phyloP scores from a whole-genome alignment of 306 rosid genomes.

The Bauhinia variegata region DNA sequence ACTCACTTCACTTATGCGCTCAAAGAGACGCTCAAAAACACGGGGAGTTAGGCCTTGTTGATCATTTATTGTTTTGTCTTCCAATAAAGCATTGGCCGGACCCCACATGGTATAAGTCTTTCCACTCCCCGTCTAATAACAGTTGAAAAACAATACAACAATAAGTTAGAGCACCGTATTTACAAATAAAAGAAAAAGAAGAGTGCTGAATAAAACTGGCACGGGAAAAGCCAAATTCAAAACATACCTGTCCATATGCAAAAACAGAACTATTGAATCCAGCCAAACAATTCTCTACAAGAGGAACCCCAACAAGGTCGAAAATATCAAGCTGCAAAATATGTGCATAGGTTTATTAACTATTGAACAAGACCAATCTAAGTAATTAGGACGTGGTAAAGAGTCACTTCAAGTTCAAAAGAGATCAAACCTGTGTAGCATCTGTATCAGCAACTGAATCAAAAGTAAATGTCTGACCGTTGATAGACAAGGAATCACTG shows the following conservation, averaged over 20 bases:
- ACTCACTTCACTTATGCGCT: conserved; percentile 80
- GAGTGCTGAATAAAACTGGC: background rate
- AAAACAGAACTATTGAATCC: conserved; percentile 98
- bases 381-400: conserved; percentile 22
- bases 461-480: conserved; percentile 88
- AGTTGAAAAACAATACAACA: conserved; percentile 21
- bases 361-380: conserved; percentile 4
- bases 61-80: conserved; percentile 60
- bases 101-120: conserved; percentile 99
- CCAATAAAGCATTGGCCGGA: conserved; percentile 84
- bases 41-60: conserved; percentile 92
- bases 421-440: conserved; percentile 78
- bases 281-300: conserved; percentile 91
- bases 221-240: background rate
- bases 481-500: conserved; percentile 65
- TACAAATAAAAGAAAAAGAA: background rate
- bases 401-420: conserved; percentile 5
- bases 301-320: conserved; percentile 88
- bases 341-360: conserved; percentile 14
- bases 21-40: conserved; percentile 82
- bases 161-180: conserved; percentile 21
- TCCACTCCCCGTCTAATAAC: conserved; percentile 89
- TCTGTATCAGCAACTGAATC: conserved; percentile 85
- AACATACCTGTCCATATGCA: conserved; percentile 93
- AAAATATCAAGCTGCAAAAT: conserved; percentile 84